These are phyloP conservation scores for Favolaschia claudopus DNA, from an alignment of 768 basidiomycete genomes.

Conservation along the genomic window DNA sequence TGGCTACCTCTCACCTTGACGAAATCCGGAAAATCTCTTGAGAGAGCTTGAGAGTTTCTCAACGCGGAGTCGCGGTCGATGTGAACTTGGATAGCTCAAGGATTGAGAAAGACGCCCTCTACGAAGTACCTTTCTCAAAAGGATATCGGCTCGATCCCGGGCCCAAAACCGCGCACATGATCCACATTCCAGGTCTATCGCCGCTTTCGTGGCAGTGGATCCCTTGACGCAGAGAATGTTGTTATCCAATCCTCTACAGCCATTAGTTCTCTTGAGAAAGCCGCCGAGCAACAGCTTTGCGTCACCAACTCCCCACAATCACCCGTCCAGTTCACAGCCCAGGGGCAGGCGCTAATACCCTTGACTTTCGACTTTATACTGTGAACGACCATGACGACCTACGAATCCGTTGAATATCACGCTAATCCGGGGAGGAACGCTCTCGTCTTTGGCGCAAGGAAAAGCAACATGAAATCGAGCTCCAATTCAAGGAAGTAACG, in stretches of 20 bases:
- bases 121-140: too few relatives aligned
- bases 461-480: slow-evolving; percentile 11
- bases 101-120: too few relatives aligned
- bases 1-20: too few relatives aligned
- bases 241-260: background rate
- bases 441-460: slow-evolving; percentile 19
- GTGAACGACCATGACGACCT: slow-evolving; percentile 1
- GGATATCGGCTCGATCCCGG: too few relatives aligned
- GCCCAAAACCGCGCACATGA: too few relatives aligned
- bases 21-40: too few relatives aligned
- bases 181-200: too few relatives aligned
- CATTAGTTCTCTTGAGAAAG: background rate
- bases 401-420: background rate
- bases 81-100: too few relatives aligned
- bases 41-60: too few relatives aligned
- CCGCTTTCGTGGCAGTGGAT: too few relatives aligned
- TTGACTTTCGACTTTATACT: background rate
- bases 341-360: slow-evolving; percentile 3
- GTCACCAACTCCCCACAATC: slow-evolving; percentile 6
- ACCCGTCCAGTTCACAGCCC: background rate
- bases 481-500: slow-evolving; percentile 7
- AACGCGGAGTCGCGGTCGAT: too few relatives aligned
- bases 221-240: too few relatives aligned
- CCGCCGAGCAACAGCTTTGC: background rate
- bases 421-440: slow-evolving; percentile 6